A percentile compares a stretch with the other conserved stretches of the same genome.
Evolutionary conservation across 2,329 filamentous ascomycete genomes (phyloP).

Genomic region (Ascochyta lentis): DNA sequence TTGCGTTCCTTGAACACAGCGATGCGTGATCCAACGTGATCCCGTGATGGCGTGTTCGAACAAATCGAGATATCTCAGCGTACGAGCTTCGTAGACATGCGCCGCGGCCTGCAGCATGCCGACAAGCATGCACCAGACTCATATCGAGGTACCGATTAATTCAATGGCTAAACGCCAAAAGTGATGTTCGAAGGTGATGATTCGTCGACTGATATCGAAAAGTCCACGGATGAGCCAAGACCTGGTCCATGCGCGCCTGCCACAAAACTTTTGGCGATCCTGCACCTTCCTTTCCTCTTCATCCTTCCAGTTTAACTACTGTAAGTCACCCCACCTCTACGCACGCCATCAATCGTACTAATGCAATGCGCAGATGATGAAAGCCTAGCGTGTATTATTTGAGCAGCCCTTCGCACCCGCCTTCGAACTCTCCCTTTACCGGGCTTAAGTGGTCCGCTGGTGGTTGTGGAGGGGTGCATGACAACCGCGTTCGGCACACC

Average conservation of each 20-base stretch:
- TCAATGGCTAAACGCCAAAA: background rate
- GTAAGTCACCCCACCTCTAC: conserved; percentile 64
- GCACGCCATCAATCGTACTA: conserved; percentile 23
- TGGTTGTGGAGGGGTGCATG: conserved; percentile 75
- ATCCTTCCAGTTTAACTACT: conserved; percentile 99
- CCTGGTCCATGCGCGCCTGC: conserved; percentile 29
- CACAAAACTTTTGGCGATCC: conserved; percentile 46
- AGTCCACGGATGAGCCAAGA: conserved; percentile 13
- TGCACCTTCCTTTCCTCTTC: conserved; percentile 59
- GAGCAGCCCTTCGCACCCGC: conserved; percentile 74
- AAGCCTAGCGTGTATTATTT: conserved; percentile 96
- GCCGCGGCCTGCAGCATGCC: conserved; percentile 20
- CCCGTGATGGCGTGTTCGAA: conserved; percentile 40
- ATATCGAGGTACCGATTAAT: conserved; percentile 15
- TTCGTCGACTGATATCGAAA: conserved; percentile 13
- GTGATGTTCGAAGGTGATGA: conserved; percentile 1
- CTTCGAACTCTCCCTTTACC: conserved; percentile 82
- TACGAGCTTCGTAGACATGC: conserved; percentile 38
- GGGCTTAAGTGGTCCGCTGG: conserved; percentile 87
- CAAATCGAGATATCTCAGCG: conserved; percentile 43
- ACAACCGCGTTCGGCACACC: conserved; percentile 99
- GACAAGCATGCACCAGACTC: conserved; percentile 31
- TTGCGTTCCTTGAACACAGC: conserved; percentile 16
- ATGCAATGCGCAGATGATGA: conserved; percentile 82
- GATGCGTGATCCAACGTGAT: conserved; percentile 24